Percentiles rank a stretch among this genome's conserved stretches.
phyloP scores from a whole-genome alignment of 805 yeast species.

The Wickerhamiella slavikovae region DNA sequence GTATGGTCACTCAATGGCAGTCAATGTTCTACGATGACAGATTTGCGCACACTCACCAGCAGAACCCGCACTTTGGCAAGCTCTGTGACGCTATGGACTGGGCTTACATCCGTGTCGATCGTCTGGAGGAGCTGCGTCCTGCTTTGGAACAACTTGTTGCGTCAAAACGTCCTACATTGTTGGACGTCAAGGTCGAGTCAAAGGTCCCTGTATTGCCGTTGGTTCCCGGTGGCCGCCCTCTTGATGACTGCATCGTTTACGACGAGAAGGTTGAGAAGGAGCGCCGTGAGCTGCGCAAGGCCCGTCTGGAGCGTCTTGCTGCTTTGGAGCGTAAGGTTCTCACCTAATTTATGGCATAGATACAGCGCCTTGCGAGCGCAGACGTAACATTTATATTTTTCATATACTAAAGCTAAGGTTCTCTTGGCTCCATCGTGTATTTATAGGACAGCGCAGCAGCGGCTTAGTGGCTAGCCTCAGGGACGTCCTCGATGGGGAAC shows the following conservation, averaged over 20 bases:
- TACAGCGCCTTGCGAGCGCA: too few species aligned
- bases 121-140: slow-evolving; percentile 41
- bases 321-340: slow-evolving; percentile 10
- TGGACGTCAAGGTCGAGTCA: slow-evolving; percentile 77
- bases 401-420: too few species aligned
- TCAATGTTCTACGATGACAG: slow-evolving; percentile 91
- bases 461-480: slow-evolving; percentile 12
- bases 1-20: slow-evolving; percentile 99
- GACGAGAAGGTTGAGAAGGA: slow-evolving; percentile 65
- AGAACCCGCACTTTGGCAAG: slow-evolving; percentile 82
- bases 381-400: neutral
- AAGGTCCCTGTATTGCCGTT: slow-evolving; percentile 94
- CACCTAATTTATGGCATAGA: neutral
- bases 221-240: slow-evolving; percentile 92
- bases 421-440: too few species aligned
- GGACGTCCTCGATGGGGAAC: slow-evolving; percentile 23
- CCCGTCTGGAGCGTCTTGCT: slow-evolving; percentile 15
- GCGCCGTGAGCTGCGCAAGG: slow-evolving; percentile 16
- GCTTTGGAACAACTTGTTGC: slow-evolving; percentile 51
- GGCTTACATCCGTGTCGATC: slow-evolving; percentile 53
- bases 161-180: slow-evolving; percentile 61
- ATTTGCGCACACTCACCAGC: slow-evolving; percentile 94
- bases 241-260: slow-evolving; percentile 78
- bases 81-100: slow-evolving; percentile 89
- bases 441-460: too few species aligned